These are phyloP conservation scores for Melanogaster broomeanus DNA, from an alignment of 768 basidiomycete species.

Conservation along the genomic window DNA sequence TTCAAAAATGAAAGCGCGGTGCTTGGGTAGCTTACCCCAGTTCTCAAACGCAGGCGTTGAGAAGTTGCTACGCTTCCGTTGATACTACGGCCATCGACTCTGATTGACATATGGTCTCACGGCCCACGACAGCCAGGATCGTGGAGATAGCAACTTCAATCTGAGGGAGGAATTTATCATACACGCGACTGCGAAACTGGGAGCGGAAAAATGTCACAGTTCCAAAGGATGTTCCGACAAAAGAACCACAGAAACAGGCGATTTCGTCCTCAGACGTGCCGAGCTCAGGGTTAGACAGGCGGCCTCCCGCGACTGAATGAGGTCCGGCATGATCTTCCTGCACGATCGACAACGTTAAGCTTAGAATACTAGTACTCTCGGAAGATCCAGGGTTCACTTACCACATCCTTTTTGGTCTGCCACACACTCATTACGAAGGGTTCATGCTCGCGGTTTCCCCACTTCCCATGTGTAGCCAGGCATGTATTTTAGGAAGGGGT, in stretches of 20 bases:
- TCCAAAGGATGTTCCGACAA: conserved; percentile 62
- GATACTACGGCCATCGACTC: neutral
- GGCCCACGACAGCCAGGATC: conserved; percentile 29
- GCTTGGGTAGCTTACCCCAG: conserved; percentile 8
- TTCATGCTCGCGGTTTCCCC: conserved; percentile 46
- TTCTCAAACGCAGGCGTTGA: conserved; percentile 36
- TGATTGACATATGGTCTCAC: conserved; percentile 21
- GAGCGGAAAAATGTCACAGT: conserved; percentile 31
- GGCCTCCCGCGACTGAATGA: conserved; percentile 47
- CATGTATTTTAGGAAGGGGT: conserved; percentile 44
- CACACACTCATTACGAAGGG: conserved; percentile 48
- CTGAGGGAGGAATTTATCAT: conserved; percentile 43
- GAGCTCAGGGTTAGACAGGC: conserved; percentile 45
- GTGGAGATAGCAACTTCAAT: conserved; percentile 3
- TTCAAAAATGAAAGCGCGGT: no score
- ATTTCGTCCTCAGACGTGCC: conserved; percentile 51
- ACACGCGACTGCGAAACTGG: conserved; percentile 34
- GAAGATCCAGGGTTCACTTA: conserved; percentile 41
- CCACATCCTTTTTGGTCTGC: conserved; percentile 43
- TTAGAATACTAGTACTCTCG: conserved; percentile 33
- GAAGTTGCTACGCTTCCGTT: neutral
- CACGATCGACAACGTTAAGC: no score
- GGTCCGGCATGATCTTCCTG: conserved; percentile 4
- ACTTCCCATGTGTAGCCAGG: conserved; percentile 32
- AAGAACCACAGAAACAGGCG: conserved; percentile 55